Evolutionary conservation across 208 protist species (phyloP).

Genomic region (Leishmania tropica): DNA sequence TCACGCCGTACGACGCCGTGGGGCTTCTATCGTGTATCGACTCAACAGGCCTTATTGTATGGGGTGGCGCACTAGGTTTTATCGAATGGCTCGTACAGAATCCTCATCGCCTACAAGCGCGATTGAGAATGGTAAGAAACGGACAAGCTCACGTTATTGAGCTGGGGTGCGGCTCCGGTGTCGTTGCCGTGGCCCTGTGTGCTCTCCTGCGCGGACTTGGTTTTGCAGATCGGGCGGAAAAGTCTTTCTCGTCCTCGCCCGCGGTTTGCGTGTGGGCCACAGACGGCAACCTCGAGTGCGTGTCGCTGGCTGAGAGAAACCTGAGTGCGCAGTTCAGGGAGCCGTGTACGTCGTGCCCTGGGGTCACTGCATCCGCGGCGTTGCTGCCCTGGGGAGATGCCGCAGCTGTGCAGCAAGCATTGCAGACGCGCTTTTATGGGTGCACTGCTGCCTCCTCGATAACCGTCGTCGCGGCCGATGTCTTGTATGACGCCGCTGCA

Average conservation of each 20-base stretch:
- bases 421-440: not conserved
- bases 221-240: not conserved
- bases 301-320: conserved; percentile 30
- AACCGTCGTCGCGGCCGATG: conserved; percentile 40
- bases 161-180: conserved; percentile 42
- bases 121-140: not conserved
- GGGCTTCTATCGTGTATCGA: conserved; percentile 33
- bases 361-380: conserved; percentile 7
- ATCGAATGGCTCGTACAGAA: conserved; percentile 37
- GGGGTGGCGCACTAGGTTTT: conserved; percentile 39
- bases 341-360: not conserved
- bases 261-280: conserved; percentile 25
- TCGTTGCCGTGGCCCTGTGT: conserved; percentile 30
- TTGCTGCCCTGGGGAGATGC: conserved; percentile 31
- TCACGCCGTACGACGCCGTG: conserved; percentile 43
- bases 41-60: conserved; percentile 47
- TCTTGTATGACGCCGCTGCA: conserved; percentile 35
- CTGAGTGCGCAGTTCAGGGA: conserved; percentile 23
- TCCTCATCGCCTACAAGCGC: not conserved
- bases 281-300: conserved; percentile 41
- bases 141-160: conserved; percentile 15
- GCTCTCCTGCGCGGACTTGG: conserved; percentile 6
- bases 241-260: too few species aligned
- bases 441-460: not conserved
- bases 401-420: not conserved